Base-by-base conservation (phyloP, 306 rosid genomes). In the Quercus cerris region DNA sequence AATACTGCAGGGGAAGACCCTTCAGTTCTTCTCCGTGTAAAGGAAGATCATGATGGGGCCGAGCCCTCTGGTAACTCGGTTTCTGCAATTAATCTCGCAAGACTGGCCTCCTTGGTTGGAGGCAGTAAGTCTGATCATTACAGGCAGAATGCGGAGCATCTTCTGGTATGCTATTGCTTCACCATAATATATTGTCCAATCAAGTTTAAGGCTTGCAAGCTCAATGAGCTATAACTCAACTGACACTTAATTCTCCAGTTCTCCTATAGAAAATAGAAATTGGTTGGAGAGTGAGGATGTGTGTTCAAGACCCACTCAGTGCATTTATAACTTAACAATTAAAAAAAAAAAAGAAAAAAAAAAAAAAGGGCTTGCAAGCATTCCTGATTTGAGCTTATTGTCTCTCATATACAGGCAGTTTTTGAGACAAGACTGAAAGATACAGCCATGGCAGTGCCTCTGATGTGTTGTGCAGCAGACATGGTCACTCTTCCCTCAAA, bases 11-110 rank as follows among this genome's bases (percentile, higher is more conserved):
- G 97, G 19, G 97, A 94, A 87, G 99, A 94, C 86, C 75, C 93
- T 74, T 91, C 94, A 8, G 86, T 95, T 81, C 97, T 95, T 75
- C 90, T 94, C 63, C 97, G 97, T 1, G 91, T 93, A 77, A 91
- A 95, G 88, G 97, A 95, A 90, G 99, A 95, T 80, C 93, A 95
- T 25, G 99, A 94, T 51, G 97, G 97, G 55, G 97, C 97, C 18
- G 99, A 94, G 75, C 97, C 97, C 59, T 94, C 97, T n/a, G 99
- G 97, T 38, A 94, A 93, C 89, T 94, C 99, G 0, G 91, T 94
- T 82, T 87, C 97, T 5, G 93, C 88, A 35, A 86, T 93, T 66
- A 94, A 93, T 82, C 99, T 92, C 59, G 80, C 81, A 74, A 87
- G 99, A 81, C 74, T 93, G 84, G 88, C 94, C 55, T 94, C 97